A percentile compares a stretch with the other conserved stretches of the same genome.
Evolutionary conservation across 495 filamentous ascomycete genomes (phyloP).

Genomic region (Astrocystis sublimbata): DNA sequence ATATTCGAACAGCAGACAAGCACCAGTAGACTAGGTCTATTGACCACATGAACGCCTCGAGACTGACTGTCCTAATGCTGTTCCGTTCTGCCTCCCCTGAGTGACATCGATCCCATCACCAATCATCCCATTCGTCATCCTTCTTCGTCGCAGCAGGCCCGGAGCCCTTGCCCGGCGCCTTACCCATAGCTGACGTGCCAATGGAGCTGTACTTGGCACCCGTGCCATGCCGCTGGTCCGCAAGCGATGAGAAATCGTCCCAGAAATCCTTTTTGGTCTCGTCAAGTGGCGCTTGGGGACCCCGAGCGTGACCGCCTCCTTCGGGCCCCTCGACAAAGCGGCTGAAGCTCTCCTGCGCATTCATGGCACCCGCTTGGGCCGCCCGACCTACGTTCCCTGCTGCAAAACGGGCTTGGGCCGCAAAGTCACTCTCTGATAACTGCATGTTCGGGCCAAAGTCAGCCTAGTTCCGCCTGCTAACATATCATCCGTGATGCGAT

Average conservation of each 20-base stretch:
- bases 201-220: slow-evolving; percentile 51
- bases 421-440: slow-evolving; percentile 85
- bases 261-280: slow-evolving; percentile 84
- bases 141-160: slow-evolving; percentile 33
- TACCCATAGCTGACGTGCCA: slow-evolving; percentile 72
- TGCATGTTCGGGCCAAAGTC: slow-evolving; percentile 32
- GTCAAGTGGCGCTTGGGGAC: slow-evolving; percentile 39
- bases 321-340: slow-evolving; percentile 71
- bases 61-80: neutral
- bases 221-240: slow-evolving; percentile 44
- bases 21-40: neutral
- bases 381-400: slow-evolving; percentile 65
- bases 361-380: slow-evolving; percentile 62
- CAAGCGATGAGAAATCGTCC: slow-evolving; percentile 69
- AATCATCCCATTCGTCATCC: slow-evolving; percentile 65
- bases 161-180: slow-evolving; percentile 43
- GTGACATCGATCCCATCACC: slow-evolving; percentile 41
- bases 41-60: neutral
- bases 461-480: neutral
- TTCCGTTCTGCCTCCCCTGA: neutral
- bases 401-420: slow-evolving; percentile 73
- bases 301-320: slow-evolving; percentile 24
- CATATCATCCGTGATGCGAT: neutral
- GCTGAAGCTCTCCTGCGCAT: slow-evolving; percentile 73
- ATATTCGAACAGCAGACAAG: neutral